Evolutionary conservation across 2,329 filamentous ascomycete species (phyloP), one percentile per base, ranked within the genome.

Genomic region (Colletotrichum godetiae): DNA sequence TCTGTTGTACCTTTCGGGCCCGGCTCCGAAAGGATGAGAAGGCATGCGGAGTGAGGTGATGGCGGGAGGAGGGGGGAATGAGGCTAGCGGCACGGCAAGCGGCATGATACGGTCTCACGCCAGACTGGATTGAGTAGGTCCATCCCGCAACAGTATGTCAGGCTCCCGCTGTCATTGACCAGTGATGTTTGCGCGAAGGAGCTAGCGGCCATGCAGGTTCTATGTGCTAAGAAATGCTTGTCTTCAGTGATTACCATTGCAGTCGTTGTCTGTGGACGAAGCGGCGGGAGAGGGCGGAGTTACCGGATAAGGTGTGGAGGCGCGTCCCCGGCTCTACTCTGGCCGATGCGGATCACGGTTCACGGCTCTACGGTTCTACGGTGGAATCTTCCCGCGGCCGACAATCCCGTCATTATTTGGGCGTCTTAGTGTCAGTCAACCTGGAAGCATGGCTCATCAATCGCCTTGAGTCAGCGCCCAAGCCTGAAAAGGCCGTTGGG

Each of bases 91-190:
- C n/a, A 66, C 53, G 29, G 29, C 62, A 31, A n/a, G 31, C 33
- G 56, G 49, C 68, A n/a, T 31, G 10, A 19, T 42, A 1, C 37
- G 8, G 13, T 42, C 37, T 5, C 27, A 53, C 55, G 55, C 67
- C 55, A 59, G 27, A 58, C 65, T 29, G 22, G n/a, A 57, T 68
- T 15, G 22, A 72, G 68, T 15, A 68, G 52, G 57, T 63, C 64
- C 64, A 68, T 29, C 33, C 64, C 15, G 35, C 12, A 3, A 29
- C 7, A 7, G 42, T n/a, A 8, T 42, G 5, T 60, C 10, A 3
- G 42, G 27, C 58, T 27, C 13, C 58, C 35, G 58, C 35, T 46
- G 4, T 12, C 6, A 46, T 12, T 22, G 11, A 15, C 42, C 3
- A 46, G 29, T 7, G 15, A 52, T 42, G 0, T 24, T 27, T 15